Evolutionary conservation across 2,329 filamentous ascomycete genomes (phyloP).

Genomic region (Pezicula neosporulosa): DNA sequence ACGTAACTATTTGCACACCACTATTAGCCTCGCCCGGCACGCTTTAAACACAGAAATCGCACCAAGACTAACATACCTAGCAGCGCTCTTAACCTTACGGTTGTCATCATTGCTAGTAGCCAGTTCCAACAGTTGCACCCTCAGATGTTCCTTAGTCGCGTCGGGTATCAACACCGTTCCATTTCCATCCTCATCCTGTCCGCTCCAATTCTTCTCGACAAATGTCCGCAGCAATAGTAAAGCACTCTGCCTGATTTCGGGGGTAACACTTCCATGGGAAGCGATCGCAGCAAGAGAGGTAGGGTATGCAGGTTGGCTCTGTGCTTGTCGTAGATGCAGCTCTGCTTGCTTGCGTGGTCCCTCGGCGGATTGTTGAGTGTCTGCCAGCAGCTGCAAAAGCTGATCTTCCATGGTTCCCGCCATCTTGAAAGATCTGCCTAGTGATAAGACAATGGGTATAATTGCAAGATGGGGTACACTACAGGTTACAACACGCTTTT

Average conservation of each 20-base stretch:
- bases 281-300: conserved; percentile 78
- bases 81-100: conserved; percentile 83
- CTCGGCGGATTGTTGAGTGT: conserved; percentile 77
- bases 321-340: conserved; percentile 41
- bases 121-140: conserved; percentile 72
- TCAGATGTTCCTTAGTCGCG: conserved; percentile 68
- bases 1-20: conserved; percentile 47
- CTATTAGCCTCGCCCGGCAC: neutral
- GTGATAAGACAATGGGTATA: too few species aligned
- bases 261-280: conserved; percentile 67
- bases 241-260: conserved; percentile 78
- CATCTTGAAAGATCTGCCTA: conserved; percentile 13
- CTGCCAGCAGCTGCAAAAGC: conserved; percentile 81
- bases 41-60: neutral
- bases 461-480: neutral
- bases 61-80: conserved; percentile 57
- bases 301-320: conserved; percentile 65
- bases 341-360: conserved; percentile 82
- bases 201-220: conserved; percentile 80
- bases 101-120: conserved; percentile 69
- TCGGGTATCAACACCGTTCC: conserved; percentile 66
- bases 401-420: conserved; percentile 77
- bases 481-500: neutral
- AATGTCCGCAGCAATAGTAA: conserved; percentile 78
- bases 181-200: conserved; percentile 60